Conservation (phyloP, 163 green algal species). For the Chlamydomonas reinhardtii region DNA sequence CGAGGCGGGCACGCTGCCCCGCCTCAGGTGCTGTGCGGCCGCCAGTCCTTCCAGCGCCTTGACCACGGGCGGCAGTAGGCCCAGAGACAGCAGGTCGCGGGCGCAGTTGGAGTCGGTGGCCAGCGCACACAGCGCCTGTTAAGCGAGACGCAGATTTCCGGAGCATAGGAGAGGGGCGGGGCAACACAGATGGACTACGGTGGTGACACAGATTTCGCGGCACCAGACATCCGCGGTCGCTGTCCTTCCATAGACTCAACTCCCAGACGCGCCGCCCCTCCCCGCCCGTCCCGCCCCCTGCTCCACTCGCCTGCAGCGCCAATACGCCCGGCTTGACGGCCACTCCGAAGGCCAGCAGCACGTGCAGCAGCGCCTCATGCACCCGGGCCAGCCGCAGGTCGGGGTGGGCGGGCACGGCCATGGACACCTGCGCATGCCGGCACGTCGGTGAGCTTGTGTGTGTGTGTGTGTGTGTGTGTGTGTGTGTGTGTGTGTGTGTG, state of each 20-base stretch:
- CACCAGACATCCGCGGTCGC: too few species aligned
- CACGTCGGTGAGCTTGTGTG: too few species aligned
- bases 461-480: too few species aligned
- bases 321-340: not conserved
- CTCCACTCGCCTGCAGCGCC: not conserved
- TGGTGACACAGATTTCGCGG: too few species aligned
- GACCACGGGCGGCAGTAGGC: constrained; percentile 5
- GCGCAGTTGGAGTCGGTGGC: not conserved
- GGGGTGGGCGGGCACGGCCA: not conserved
- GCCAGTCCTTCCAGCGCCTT: not conserved
- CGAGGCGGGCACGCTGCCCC: too few species aligned
- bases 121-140: constrained; percentile 8
- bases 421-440: not conserved
- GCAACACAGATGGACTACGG: too few species aligned
- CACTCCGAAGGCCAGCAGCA: constrained; percentile 20
- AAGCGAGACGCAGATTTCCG: too few species aligned
- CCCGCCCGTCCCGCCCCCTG: too few species aligned
- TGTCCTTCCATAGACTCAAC: too few species aligned
- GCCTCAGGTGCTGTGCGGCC: too few species aligned
- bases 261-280: not conserved
- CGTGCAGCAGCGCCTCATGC: constrained; percentile 32
- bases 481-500: too few species aligned
- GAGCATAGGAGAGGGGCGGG: too few species aligned
- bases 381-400: constrained; percentile 12
- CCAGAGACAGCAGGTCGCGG: not conserved